phyloP scores from a whole-genome alignment of 1,284 basidiomycete genomes.

The Ceratobasidium papillatum region DNA sequence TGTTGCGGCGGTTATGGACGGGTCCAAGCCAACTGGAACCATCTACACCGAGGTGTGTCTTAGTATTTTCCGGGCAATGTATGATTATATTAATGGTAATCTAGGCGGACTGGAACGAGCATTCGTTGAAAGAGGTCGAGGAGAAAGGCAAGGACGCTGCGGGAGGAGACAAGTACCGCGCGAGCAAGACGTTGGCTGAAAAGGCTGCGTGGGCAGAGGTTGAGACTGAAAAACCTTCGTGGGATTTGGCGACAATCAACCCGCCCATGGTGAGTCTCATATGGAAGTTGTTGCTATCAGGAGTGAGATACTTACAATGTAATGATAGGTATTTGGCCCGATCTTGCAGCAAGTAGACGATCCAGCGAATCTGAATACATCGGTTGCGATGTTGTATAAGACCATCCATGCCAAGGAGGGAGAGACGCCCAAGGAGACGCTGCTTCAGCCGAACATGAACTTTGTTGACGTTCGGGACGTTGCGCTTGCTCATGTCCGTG shows the following conservation, averaged over 20 bases:
- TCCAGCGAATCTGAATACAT: conserved; percentile 8
- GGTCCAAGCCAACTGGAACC: conserved; percentile 29
- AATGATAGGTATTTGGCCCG: conserved; percentile 53
- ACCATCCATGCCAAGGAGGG: conserved; percentile 33
- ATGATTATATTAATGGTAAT: background rate
- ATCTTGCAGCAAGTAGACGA: conserved; percentile 39
- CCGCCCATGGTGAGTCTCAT: conserved; percentile 55
- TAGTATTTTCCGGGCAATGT: background rate
- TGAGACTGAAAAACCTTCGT: conserved; percentile 54
- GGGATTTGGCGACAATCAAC: conserved; percentile 58
- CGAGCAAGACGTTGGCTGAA: conserved; percentile 60
- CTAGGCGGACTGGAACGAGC: conserved; percentile 39
- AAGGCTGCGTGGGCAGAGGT: conserved; percentile 61
- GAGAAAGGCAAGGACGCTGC: conserved; percentile 27
- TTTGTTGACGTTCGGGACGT: conserved; percentile 70
- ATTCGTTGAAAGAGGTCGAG: conserved; percentile 21
- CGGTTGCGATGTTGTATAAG: conserved; percentile 33
- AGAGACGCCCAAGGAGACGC: conserved; percentile 10
- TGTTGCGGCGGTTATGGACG: conserved; percentile 41
- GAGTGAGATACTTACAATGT: background rate
- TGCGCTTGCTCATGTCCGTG: conserved; percentile 61
- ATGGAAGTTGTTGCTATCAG: background rate
- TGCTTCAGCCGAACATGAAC: conserved; percentile 46
- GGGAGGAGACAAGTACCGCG: conserved; percentile 39
- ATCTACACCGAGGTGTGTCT: conserved; percentile 11